Conservation (phyloP, 805 yeast species). For the Candida pseudofarinosa region DNA sequence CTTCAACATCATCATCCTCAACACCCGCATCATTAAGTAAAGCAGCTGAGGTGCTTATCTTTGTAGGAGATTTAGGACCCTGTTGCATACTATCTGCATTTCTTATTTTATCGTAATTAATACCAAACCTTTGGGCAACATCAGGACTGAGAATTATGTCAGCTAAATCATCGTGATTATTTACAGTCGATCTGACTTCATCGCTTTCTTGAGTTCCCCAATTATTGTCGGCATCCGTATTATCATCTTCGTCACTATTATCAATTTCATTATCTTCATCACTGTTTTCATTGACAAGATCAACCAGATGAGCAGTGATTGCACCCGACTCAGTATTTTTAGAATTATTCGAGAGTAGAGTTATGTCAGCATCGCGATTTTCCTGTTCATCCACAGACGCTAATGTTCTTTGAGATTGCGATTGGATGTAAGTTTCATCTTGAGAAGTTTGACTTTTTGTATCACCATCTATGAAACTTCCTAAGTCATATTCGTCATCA, state of each 20-base stretch:
- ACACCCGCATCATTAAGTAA: neutral
- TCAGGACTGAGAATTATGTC: constrained; percentile 30
- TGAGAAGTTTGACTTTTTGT: constrained; percentile 7
- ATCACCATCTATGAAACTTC: constrained; percentile 20
- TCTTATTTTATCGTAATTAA: constrained; percentile 14
- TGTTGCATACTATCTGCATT: neutral
- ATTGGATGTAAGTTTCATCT: constrained; percentile 10
- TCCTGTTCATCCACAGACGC: neutral
- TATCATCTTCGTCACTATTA: constrained; percentile 8
- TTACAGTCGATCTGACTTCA: neutral
- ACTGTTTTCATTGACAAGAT: neutral
- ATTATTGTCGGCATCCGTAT: constrained; percentile 7
- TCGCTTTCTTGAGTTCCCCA: constrained; percentile 4
- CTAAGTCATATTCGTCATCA: constrained; percentile 26
- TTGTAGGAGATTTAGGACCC: constrained; percentile 6
- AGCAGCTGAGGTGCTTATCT: neutral
- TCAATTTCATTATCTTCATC: constrained; percentile 2
- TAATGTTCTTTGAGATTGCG: neutral
- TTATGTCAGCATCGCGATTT: neutral
- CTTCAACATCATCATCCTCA: constrained; percentile 15
- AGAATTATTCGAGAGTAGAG: neutral
- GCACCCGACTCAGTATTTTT: neutral
- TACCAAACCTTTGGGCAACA: constrained; percentile 27
- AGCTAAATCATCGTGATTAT: constrained; percentile 17
- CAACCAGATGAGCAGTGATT: neutral